Evolutionary conservation across 1,284 basidiomycete species (phyloP).

Genomic region (Peniophora sp.): DNA sequence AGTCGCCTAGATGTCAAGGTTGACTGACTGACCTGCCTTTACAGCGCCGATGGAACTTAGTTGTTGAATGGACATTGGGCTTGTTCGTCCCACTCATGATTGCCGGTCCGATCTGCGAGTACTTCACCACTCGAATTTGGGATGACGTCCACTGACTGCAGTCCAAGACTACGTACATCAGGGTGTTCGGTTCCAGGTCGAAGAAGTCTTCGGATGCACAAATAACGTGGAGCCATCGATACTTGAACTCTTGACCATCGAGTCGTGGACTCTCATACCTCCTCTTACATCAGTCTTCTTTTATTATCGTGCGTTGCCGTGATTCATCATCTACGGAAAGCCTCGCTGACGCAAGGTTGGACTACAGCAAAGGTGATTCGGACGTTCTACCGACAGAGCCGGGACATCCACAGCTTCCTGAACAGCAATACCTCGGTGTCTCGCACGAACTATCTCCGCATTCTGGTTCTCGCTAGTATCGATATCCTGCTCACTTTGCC

Average conservation of each 20-base stretch:
- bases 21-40: background rate
- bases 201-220: background rate
- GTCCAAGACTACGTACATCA: background rate
- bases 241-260: background rate
- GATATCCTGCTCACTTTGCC: no score
- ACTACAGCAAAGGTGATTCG: no score
- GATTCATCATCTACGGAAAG: no score
- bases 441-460: no score
- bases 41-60: background rate
- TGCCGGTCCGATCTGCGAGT: background rate
- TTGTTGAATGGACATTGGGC: background rate
- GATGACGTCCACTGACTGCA: background rate
- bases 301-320: background rate
- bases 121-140: no score
- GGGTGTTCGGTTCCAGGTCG: background rate
- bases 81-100: background rate
- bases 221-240: background rate
- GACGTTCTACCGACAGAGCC: no score
- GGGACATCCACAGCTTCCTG: no score
- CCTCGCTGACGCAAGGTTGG: no score
- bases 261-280: background rate
- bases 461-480: no score
- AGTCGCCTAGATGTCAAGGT: background rate
- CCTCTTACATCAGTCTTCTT: background rate
- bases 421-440: no score